Evolutionary conservation across 2,329 filamentous ascomycete genomes (phyloP).

Genomic region (Periconia sp.): DNA sequence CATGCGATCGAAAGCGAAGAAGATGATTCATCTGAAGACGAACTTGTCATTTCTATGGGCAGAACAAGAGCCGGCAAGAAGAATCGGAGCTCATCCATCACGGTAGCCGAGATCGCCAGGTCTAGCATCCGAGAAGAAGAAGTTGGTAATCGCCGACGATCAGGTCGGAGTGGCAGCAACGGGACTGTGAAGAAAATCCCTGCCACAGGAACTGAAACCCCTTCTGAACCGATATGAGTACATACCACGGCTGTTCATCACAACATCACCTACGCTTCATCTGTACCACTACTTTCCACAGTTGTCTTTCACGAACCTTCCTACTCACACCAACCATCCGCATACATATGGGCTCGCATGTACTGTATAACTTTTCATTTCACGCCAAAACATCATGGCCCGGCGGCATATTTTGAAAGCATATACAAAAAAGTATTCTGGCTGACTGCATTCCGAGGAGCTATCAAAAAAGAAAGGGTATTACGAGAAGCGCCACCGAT

Average conservation of each 20-base stretch:
- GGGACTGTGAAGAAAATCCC: conserved; percentile 54
- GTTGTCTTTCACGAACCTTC: neutral
- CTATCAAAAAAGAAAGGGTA: too few relatives aligned
- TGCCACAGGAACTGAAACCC: conserved; percentile 18
- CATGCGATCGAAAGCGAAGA: conserved; percentile 47
- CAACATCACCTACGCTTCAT: conserved; percentile 1
- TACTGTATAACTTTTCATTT: conserved; percentile 1
- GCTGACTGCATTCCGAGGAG: neutral
- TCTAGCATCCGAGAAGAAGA: conserved; percentile 27
- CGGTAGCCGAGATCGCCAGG: conserved; percentile 39
- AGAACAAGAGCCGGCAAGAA: conserved; percentile 39
- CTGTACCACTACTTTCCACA: conserved; percentile 11
- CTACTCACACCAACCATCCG: conserved; percentile 1
- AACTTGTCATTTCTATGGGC: conserved; percentile 43
- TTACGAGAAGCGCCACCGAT: too few relatives aligned
- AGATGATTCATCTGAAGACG: conserved; percentile 44
- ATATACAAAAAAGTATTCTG: neutral
- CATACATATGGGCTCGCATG: conserved; percentile 5
- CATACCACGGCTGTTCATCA: neutral
- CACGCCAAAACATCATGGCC: neutral
- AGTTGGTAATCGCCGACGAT: conserved; percentile 39
- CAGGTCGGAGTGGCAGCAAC: conserved; percentile 51
- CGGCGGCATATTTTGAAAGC: neutral
- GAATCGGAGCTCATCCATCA: conserved; percentile 41
- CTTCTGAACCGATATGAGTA: conserved; percentile 2